phyloP scores from a whole-genome alignment of 805 yeast genomes.

The Candida ulmi region DNA sequence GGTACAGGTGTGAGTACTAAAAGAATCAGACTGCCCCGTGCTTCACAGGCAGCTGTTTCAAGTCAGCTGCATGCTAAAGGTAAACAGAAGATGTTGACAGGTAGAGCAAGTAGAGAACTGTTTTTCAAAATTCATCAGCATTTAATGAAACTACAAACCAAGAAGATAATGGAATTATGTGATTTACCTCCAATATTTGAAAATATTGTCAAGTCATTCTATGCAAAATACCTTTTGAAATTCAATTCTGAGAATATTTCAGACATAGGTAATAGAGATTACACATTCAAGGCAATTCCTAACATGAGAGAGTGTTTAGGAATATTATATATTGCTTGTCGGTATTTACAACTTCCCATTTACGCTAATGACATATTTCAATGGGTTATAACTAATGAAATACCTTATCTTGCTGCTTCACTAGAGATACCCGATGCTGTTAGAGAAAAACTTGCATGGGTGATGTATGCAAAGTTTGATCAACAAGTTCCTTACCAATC shows the following conservation, averaged over 20 bases:
- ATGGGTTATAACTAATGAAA: constrained; percentile 34
- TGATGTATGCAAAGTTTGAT: constrained; percentile 31
- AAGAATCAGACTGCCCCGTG: constrained; percentile 39
- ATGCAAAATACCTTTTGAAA: constrained; percentile 25
- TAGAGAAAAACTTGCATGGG: constrained; percentile 32
- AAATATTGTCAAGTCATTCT: constrained; percentile 31
- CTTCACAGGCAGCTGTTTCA: neutral
- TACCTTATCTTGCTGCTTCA: constrained; percentile 44
- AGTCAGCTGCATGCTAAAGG: constrained; percentile 3
- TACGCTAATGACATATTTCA: constrained; percentile 42
- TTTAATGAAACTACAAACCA: constrained; percentile 43
- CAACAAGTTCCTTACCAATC: constrained; percentile 35
- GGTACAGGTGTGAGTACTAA: constrained; percentile 45
- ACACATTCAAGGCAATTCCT: constrained; percentile 6
- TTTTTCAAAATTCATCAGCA: constrained; percentile 44
- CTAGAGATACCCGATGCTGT: constrained; percentile 34
- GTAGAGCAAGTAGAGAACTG: constrained; percentile 39
- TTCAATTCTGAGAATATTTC: neutral
- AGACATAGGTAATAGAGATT: constrained; percentile 1
- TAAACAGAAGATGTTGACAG: constrained; percentile 31
- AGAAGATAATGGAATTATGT: constrained; percentile 30
- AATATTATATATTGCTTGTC: constrained; percentile 46
- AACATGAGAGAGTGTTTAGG: constrained; percentile 19
- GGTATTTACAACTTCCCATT: constrained; percentile 43
- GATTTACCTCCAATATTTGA: constrained; percentile 26